Evolutionary conservation across 148 eudicot species (phyloP), one percentile per base, ranked within the genome.

Genomic region (Camellia lanceoleosa): DNA sequence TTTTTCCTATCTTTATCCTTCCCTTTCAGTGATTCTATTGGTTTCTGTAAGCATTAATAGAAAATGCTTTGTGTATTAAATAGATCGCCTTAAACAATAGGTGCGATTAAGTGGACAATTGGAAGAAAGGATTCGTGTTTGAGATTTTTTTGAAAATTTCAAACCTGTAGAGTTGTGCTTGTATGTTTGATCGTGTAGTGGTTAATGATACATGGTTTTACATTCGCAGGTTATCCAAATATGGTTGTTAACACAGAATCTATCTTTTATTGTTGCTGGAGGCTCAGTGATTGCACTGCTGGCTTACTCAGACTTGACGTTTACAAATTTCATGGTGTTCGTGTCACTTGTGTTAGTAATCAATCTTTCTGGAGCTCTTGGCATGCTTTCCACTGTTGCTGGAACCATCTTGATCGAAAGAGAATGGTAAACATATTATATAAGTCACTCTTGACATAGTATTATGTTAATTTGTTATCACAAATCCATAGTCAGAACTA

Each of bases 381-480:
- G 87, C 19, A 89, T 92, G 80, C 97, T 95, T 82, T 95, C 98
- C 47, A 90, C 98, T 62, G 93, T 95, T 70, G 97, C 94, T 55
- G 98, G 98, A 79, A 95, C 98, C 81, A 90, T 95, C 81, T 86
- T 95, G 90, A 85, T 95, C 11, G 98, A 95, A 90, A 89, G 94
- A 90, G 98, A 95, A 89, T 95, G 98, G 98, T 95, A 83, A 85
- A 66, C 14, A 30, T 30, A 54, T 54, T 38, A 19, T 42, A 44
- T 18, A 55, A 46, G 6, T 52, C 23, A 54, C 10, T n/a, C 42
- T 59, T n/a, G 5, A 20, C 8, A 54, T 8, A 11, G 42, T 13
- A 15, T 19, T 10, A 1, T 16, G 55, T 19, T 46, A 47, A 71
- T 71, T 71, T 71, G 38, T 56, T n/a, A 18, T 69, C 13, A 16